Percentiles rank a stretch among this genome's conserved stretches.
Evolutionary conservation across 2,329 filamentous ascomycete genomes (phyloP).

Genomic region (Fusarium phyllophilum): DNA sequence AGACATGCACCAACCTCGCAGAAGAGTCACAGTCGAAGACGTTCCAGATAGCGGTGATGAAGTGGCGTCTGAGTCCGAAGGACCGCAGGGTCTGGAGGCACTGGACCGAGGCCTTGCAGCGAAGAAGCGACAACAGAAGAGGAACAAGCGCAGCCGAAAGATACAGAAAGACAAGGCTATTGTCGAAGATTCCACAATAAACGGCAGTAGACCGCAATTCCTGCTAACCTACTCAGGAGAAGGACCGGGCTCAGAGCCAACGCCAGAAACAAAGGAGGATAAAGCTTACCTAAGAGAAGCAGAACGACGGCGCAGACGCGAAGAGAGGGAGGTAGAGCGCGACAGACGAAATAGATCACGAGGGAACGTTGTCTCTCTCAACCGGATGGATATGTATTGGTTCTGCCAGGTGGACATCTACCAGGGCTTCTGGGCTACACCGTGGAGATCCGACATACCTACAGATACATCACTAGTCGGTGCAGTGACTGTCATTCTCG

Average conservation of each 20-base stretch:
- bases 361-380: background rate
- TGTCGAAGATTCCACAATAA: rapidly evolving
- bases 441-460: background rate
- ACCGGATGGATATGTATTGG: background rate
- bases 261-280: background rate
- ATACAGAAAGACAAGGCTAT: background rate
- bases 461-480: background rate
- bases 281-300: background rate
- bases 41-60: background rate
- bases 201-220: rapidly evolving
- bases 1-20: background rate
- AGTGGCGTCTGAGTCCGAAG: background rate
- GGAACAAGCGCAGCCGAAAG: background rate
- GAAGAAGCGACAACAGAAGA: background rate
- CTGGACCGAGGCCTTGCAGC: background rate
- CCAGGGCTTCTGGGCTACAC: background rate
- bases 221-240: background rate
- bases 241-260: background rate
- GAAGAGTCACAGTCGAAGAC: background rate
- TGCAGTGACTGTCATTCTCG: background rate
- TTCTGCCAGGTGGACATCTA: background rate
- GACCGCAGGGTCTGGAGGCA: rapidly evolving
- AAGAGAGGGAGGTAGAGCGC: background rate
- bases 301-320: background rate
- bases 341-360: background rate